phyloP scores from a whole-genome alignment of 441 rosid genomes.

The Erodium texanum region DNA sequence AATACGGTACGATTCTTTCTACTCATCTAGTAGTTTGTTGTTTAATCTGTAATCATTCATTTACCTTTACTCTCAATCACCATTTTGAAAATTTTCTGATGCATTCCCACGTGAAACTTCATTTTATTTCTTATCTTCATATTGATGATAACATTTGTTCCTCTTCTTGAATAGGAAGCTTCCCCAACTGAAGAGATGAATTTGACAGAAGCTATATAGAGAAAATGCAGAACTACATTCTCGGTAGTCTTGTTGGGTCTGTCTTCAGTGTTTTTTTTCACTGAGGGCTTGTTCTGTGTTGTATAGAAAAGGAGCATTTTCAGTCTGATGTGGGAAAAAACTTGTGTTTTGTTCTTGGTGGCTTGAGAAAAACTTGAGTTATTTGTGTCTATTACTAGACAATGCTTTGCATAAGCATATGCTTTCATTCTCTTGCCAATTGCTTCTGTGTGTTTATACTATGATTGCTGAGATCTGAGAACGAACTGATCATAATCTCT shows the following conservation, averaged over 20 bases:
- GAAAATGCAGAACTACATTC: background rate
- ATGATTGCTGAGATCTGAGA: too few relatives aligned
- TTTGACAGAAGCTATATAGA: constrained; percentile 20
- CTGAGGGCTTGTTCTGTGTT: background rate
- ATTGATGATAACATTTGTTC: too few relatives aligned
- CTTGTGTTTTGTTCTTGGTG: background rate
- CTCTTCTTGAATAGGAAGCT: constrained; percentile 21
- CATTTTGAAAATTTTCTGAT: too few relatives aligned
- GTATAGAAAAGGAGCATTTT: background rate
- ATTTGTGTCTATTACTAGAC: background rate
- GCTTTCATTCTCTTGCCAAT: too few relatives aligned
- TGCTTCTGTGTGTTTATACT: too few relatives aligned
- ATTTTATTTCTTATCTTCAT: too few relatives aligned
- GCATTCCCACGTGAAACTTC: too few relatives aligned
- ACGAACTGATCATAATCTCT: too few relatives aligned
- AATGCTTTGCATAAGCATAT: too few relatives aligned
- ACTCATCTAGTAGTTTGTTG: background rate
- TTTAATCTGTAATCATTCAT: background rate
- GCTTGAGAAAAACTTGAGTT: background rate
- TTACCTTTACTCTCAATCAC: too few relatives aligned
- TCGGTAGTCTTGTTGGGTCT: background rate
- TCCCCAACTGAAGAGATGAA: constrained; percentile 22
- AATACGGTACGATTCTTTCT: constrained; percentile 37
- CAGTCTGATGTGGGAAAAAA: background rate
- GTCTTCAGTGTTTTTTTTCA: background rate